Conservation (phyloP, 179 eudicot species). For the Heliamphora pulchella region DNA sequence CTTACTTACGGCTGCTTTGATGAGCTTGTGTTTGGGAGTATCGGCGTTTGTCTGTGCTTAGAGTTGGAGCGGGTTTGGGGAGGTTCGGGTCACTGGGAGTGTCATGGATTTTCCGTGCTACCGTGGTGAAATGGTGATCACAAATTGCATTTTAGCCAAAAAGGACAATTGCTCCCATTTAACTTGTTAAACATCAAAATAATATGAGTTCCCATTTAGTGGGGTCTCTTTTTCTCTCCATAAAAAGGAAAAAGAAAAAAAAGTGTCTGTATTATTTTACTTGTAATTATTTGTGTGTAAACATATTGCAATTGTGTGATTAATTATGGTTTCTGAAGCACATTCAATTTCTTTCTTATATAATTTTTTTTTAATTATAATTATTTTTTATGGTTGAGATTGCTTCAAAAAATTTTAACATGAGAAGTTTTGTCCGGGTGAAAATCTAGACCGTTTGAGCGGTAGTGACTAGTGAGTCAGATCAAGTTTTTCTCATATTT, state of each 20-base stretch:
- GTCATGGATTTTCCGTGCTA: not conserved
- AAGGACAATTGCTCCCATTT: not conserved
- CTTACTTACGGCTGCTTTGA: slow-evolving; percentile 15
- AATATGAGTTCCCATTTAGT: not conserved
- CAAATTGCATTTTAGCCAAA: not conserved
- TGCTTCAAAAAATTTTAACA: no score
- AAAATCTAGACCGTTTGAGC: no score
- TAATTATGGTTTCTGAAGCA: not conserved
- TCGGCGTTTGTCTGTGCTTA: slow-evolving; percentile 16
- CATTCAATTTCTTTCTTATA: not conserved
- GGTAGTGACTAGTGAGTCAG: no score
- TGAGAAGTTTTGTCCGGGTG: no score
- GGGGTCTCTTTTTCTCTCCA: not conserved
- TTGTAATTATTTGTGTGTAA: slow-evolving; percentile 4
- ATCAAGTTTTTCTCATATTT: no score
- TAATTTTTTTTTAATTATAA: not conserved
- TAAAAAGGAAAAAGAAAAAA: no score
- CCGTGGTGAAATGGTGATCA: not conserved
- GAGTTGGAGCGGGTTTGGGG: not conserved
- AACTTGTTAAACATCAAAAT: not conserved
- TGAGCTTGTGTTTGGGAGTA: slow-evolving; percentile 20
- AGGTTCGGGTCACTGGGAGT: not conserved
- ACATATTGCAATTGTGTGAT: slow-evolving; percentile 3
- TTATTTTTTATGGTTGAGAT: no score
- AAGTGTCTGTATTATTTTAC: not conserved